These are phyloP conservation scores for Eimeria zaria DNA, from an alignment of 169 alveolate species.

Conservation along the genomic window DNA sequence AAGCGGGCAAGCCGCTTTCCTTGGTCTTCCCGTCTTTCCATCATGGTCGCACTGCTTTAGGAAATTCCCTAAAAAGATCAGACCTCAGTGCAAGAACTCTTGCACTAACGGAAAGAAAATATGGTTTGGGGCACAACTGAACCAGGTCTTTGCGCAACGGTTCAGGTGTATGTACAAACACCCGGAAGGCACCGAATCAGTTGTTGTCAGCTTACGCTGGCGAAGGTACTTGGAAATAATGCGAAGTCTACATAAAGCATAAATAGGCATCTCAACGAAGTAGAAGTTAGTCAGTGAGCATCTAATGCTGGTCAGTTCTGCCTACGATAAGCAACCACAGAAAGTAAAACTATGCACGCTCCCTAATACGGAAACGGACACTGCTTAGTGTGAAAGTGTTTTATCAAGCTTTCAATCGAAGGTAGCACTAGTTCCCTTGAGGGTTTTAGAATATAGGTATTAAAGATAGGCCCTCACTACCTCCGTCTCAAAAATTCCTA, in stretches of 20 bases:
- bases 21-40: slow-evolving; percentile 58
- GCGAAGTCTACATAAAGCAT: neutral
- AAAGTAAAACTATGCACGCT: too few relatives aligned
- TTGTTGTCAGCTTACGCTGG: neutral
- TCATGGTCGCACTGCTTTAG: slow-evolving; percentile 66
- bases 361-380: neutral
- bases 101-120: slow-evolving; percentile 71
- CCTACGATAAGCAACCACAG: neutral
- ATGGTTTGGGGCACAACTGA: slow-evolving; percentile 72
- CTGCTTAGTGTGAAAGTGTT: neutral
- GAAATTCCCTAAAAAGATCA: slow-evolving; percentile 52
- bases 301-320: neutral
- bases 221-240: neutral
- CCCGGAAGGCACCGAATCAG: slow-evolving; percentile 1
- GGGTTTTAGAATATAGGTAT: neutral
- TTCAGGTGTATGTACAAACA: slow-evolving; percentile 75
- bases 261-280: neutral
- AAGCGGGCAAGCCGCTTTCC: slow-evolving; percentile 85
- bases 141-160: neutral
- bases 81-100: slow-evolving; percentile 45
- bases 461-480: neutral
- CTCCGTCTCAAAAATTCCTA: neutral
- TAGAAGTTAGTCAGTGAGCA: neutral
- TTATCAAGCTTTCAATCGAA: neutral
- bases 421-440: neutral